phyloP scores from a whole-genome alignment of 371 early-diverging fungal genomes.

The Mucor saturninus region DNA sequence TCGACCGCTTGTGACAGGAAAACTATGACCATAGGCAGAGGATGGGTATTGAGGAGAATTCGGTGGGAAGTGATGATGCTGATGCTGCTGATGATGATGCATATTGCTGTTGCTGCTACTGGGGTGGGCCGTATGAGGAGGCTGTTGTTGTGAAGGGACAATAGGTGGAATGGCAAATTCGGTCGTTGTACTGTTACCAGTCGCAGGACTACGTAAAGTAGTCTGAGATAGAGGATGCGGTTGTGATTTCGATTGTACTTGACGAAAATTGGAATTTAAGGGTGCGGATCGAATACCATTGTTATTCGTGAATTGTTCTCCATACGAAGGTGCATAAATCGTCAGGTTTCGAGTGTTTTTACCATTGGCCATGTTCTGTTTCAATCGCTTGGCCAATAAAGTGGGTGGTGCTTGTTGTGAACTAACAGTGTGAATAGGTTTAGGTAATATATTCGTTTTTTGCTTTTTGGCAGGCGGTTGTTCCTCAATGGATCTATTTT shows the following conservation, averaged over 20 bases:
- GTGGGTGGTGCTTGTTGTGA: conserved; percentile 36
- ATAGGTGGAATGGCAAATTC: conserved; percentile 56
- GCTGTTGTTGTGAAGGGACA: conserved; percentile 55
- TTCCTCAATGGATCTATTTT: conserved; percentile 20
- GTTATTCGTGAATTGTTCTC: conserved; percentile 39
- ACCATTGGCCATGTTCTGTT: conserved; percentile 1
- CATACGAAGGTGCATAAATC: conserved; percentile 63
- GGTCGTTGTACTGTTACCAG: conserved; percentile 9
- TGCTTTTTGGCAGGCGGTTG: conserved; percentile 13
- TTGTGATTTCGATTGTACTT: conserved; percentile 27
- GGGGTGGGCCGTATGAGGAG: conserved; percentile 30
- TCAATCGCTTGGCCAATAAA: conserved; percentile 38
- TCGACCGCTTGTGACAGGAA: conserved; percentile 10
- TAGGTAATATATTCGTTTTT: conserved; percentile 28
- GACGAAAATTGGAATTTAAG: conserved; percentile 53
- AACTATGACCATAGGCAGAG: conserved; percentile 17
- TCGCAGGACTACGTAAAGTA: conserved; percentile 18
- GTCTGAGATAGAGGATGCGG: conserved; percentile 23
- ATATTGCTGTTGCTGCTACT: neutral
- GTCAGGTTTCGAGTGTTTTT: conserved; percentile 60
- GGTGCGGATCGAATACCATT: conserved; percentile 61
- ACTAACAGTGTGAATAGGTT: conserved; percentile 44
- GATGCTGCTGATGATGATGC: too few species aligned
- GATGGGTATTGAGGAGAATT: conserved; percentile 27
- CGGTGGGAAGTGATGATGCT: conserved; percentile 17